Conservation (phyloP, 1,284 basidiomycete species). For the Trametes versicolor region DNA sequence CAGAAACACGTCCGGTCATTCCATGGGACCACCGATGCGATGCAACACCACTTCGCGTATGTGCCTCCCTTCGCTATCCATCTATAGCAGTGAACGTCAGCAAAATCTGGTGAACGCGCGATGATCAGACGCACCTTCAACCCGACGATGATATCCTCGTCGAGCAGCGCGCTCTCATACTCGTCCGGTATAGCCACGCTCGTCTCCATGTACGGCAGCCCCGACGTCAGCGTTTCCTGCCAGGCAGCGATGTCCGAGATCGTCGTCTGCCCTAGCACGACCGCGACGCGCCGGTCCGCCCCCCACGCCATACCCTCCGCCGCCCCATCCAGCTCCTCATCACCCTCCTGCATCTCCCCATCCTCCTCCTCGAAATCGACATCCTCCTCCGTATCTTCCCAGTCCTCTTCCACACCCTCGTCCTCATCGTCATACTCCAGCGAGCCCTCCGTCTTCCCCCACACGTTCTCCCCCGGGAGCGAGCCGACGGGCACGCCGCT, state of each 20-base stretch:
- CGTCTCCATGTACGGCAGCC: conserved; percentile 42
- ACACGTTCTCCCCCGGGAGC: conserved; percentile 12
- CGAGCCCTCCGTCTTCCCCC: conserved; percentile 5
- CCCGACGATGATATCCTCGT: conserved; percentile 59
- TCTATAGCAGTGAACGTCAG: conserved; percentile 11
- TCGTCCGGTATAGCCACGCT: conserved; percentile 36
- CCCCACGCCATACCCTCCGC: conserved; percentile 1
- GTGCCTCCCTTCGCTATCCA: conserved; percentile 26
- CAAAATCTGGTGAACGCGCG: background rate
- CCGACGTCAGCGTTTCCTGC: conserved; percentile 24
- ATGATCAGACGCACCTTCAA: conserved; percentile 45
- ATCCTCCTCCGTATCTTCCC: background rate
- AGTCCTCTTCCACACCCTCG: background rate
- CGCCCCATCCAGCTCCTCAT: conserved; percentile 1
- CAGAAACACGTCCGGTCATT: background rate
- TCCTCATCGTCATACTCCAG: background rate
- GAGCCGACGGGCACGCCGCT: conserved; percentile 24
- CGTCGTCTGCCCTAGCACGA: conserved; percentile 26
- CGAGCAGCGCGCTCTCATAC: conserved; percentile 56
- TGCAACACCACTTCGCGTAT: conserved; percentile 29
- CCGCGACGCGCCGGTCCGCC: conserved; percentile 14
- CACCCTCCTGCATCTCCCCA: background rate
- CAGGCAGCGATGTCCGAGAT: conserved; percentile 26
- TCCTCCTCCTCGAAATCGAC: background rate
- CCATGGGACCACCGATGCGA: conserved; percentile 27